Base-by-base conservation (phyloP, 306 rosid genomes). In the Quercus robur region DNA sequence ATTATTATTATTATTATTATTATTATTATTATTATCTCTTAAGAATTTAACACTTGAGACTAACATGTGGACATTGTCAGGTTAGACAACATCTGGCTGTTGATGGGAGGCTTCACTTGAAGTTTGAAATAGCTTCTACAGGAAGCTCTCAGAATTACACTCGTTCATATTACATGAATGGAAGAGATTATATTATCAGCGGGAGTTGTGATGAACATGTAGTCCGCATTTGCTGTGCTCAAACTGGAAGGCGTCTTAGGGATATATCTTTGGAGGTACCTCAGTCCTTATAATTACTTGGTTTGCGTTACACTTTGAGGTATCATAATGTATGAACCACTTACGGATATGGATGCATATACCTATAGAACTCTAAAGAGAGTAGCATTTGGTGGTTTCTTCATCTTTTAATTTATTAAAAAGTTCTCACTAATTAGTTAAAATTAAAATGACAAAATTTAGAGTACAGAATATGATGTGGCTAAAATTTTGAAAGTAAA, bases 171-270 rank as follows among this genome's bases (percentile, higher is more conserved):
- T 93, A 93, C 87, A 86, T 91, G 96, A 93, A 93, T 76, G 94
- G 97, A 78, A 84, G 94, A 81, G 97, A 93, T 84, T 93, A 89
- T 77, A 89, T 93, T 74, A 88, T 93, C 26, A 91, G 94, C 74
- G 97, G 97, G 80, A 93, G 97, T 84, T 91, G 91, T 88, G 97
- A 93, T 76, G 97, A 93, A 76, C 94, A 93, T 51, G 84, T 90
- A 17, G 94, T 91, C n/a, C 92, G 94, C 73, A 67, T 93, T 81
- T 93, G 92, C 81, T 93, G 96, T 84, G 88, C 97, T 77, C 97
- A 88, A 85, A 91, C 97, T 31, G 97, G 97, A 79, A 86, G 91
- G 78, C 97, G 92, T 77, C 84, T 93, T 56, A 88, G 90, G 85
- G 97, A 91, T 86, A 75, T 93, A 82, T 84, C 94, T 79, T 82